Evolutionary conservation across 164 flowering plant species (phyloP), one percentile per base, ranked within the genome.

Genomic region (Tinospora cordifolia): DNA sequence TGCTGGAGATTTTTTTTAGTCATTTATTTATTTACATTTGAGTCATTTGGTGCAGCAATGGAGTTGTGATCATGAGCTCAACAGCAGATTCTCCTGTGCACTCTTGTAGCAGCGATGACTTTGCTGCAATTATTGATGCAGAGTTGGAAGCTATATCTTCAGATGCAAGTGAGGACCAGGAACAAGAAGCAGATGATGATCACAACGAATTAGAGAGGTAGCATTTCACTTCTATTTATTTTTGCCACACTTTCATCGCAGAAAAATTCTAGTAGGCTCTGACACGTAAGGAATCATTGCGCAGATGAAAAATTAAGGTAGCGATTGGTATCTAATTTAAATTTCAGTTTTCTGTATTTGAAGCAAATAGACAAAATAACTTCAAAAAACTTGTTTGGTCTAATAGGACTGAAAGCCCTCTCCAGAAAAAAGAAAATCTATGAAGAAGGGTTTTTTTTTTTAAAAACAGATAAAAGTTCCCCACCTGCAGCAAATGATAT

Each of bases 21-120:
- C 12, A 41, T 41, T 47, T 47, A 19, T 14, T 60, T 60, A 8
- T 25, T 60, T 62, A 13, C 15, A 10, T 26, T 11, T 30, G 65
- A 12, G 17, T 62, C 40, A 7, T 58, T 9, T 62, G 39, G 40
- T 67, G 60, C 70, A 27, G 12, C 12, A 21, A 54, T 21, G 21
- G n/a, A 54, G n/a, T 54, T 54, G 60, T 19, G 24, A 54, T 19
- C 58, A 77, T 79, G 80, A 87, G 87, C 73, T 68, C 81, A 19
- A 84, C 73, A 27, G 79, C 84, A 1, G 87, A 87, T 59, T 87
- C 89, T 10, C 90, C 91, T 0, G 75, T 80, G 24, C 75, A 80
- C 47, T 87, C 94, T n/a, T 83, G 87, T 0, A 83, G 92, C 77
- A 86, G 90, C 27, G 95, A 88, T 21, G 95, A 87, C 65, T 85